phyloP scores from a whole-genome alignment of 805 yeast genomes.

The Candida khao-thaluensis region DNA sequence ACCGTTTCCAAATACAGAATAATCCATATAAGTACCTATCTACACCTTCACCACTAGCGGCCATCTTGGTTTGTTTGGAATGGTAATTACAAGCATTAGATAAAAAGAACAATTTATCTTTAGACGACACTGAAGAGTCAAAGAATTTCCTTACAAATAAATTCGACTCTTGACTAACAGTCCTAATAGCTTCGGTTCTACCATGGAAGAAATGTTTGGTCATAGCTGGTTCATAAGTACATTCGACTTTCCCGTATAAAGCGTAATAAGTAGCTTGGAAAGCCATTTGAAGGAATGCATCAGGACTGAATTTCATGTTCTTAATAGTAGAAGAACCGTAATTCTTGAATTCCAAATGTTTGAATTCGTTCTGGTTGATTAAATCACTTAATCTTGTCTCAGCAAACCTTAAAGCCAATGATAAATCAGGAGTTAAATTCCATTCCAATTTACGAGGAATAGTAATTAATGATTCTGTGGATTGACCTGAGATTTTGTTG shows the following conservation, averaged over 20 bases:
- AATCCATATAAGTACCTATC: conserved; percentile 89
- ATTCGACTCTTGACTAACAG: conserved; percentile 79
- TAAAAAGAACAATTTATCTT: conserved; percentile 58
- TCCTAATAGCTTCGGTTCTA: conserved; percentile 87
- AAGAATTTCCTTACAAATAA: conserved; percentile 82
- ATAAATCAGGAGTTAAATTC: conserved; percentile 73
- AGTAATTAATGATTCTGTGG: conserved; percentile 43
- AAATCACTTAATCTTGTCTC: conserved; percentile 86
- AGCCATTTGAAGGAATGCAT: conserved; percentile 91
- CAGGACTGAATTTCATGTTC: conserved; percentile 85
- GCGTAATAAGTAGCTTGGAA: conserved; percentile 93
- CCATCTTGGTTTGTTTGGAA: conserved; percentile 60
- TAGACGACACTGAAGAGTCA: conserved; percentile 57
- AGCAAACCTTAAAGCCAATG: conserved; percentile 81
- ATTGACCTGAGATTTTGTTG: conserved; percentile 17
- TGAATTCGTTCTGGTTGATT: conserved; percentile 86
- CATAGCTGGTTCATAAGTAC: conserved; percentile 96
- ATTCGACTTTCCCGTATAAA: conserved; percentile 86
- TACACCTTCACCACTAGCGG: conserved; percentile 82
- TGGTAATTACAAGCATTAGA: conserved; percentile 72
- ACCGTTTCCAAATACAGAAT: conserved; percentile 82
- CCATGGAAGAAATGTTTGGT: conserved; percentile 86
- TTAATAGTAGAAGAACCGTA: conserved; percentile 80
- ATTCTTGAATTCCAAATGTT: conserved; percentile 67
- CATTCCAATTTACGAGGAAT: conserved; percentile 88